Base-by-base conservation (phyloP, 2,329 filamentous ascomycete species). In the Ophiosphaerella korrae region DNA sequence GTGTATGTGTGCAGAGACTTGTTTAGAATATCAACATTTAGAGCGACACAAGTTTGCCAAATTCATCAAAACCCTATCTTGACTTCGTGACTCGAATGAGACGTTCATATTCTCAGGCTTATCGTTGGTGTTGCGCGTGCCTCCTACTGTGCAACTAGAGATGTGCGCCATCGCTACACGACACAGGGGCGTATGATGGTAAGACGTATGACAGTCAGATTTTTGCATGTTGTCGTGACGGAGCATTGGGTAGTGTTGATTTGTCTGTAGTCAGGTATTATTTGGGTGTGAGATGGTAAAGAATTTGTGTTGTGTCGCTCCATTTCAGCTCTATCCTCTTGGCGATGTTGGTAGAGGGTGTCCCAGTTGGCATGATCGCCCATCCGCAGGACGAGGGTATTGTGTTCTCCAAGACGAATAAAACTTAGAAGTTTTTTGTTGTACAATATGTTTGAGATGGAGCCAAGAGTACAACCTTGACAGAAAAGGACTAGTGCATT, bases 91-190 rank as follows among this genome's bases (percentile, higher is more conserved):
- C 43, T 45, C 13, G 24, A 11, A 11, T 48, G 39, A 12, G 14
- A 32, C 34, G 18, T 31, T 24, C 6, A n/a, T 34, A 23, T 9
- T 21, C 7, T 31, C 3, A 12, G 26, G 18, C 40, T 40, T 46
- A 46, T 40, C 36, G 44, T 46, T 29, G 36, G 16, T 39, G 34
- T 18, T 24, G 18, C 34, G 35, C 43, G 12, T 38, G 37, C 21
- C 12, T 11, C 2, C 35, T 34, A 29, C 12, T 21, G 36, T 46
- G 44, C 35, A 14, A 35, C 34, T 39, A 35, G 5, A 40, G n/a
- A 56, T 46, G 54, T 32, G 31, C 35, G 52, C 53, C 48, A 52
- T 57, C 11, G 52, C 32, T 42, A 43, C 56, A 62, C 56, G 16
- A 24, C 53, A 43, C 51, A 5, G 8, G 26, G 26, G 52, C 45